Evolutionary conservation across 192 early-diverging fungal genomes (phyloP).

Genomic region (Mortierella hygrophila): DNA sequence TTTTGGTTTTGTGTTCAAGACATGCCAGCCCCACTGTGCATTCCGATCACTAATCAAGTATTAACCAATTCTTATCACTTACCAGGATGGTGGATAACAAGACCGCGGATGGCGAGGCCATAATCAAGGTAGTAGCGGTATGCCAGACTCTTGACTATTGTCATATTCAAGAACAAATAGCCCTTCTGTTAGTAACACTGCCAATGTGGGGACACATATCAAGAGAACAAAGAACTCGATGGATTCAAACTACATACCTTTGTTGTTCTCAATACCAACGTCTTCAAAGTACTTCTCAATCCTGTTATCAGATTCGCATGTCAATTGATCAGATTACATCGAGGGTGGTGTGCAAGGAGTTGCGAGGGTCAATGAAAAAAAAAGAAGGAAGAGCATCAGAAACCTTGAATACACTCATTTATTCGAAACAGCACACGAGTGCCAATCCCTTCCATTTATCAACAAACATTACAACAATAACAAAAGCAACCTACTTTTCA

Average conservation of each 20-base stretch:
- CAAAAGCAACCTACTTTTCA: conserved; percentile 46
- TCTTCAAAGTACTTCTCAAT: conserved; percentile 73
- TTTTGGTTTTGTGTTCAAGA: background rate
- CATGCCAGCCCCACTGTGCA: background rate
- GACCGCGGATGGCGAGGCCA: conserved; percentile 78
- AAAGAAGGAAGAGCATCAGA: background rate
- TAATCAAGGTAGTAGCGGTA: conserved; percentile 76
- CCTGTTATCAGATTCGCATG: conserved; percentile 16
- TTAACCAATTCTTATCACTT: background rate
- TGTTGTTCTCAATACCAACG: conserved; percentile 66
- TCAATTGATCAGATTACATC: background rate
- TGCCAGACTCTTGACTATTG: conserved; percentile 60
- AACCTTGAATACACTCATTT: background rate
- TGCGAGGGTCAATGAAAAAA: too few species aligned
- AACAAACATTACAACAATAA: background rate
- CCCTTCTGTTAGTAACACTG: background rate
- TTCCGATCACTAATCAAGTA: background rate
- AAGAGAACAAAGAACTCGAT: too few species aligned
- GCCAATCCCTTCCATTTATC: background rate
- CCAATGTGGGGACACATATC: too few species aligned
- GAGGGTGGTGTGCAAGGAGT: background rate
- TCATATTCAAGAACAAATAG: background rate
- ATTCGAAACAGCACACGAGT: background rate
- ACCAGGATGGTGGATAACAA: conserved; percentile 71
- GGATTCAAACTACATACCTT: conserved; percentile 30